Evolutionary conservation across 352 stramenopile genomes (phyloP), one percentile per base, ranked within the genome.

Genomic region (Blastocystis sp.): DNA sequence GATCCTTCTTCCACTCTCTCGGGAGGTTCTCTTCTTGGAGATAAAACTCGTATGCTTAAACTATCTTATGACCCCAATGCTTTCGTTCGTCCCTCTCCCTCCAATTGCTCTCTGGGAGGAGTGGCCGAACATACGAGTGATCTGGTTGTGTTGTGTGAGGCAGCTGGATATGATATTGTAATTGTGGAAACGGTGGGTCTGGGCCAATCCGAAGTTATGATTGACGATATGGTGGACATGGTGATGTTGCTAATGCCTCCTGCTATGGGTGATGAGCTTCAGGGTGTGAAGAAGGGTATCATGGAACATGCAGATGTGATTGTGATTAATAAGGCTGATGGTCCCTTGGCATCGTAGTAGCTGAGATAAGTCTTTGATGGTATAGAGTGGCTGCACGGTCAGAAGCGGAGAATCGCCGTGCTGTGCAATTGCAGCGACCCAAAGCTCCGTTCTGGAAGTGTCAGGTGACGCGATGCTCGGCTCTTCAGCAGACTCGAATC

Each of bases 261-360:
- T 0, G 95, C 93, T n/a, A 94, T 93, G 35, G 96, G 96, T 16
- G 95, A 98, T 89, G 94, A 97, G 81, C 90, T 98, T 37, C 95
- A 98, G 89, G 96, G 94, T 19, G 93, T 93, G n/a, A 98, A 98
- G 90, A 98, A 98, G 83, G 96, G 96, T 16, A 98, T 98, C 89
- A 95, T 98, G 83, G 96, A 98, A 90, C 94, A 98, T 56, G 95
- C 95, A 7, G 95, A 98, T 88, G 91, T 98, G 27, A 90, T 98
- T 32, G 93, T 97, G 11, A 94, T 99, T 19, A 98, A 98, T 89
- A 99, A 99, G 89, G 94, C 95, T 1, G 96, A 98, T 90, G 95
- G 95, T 56, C 91, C 93, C 9, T 88, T 95, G 42, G 80, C 88
- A 16, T 29, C 49, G 75, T 58, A 52, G 37, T 78, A 85, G 24